These are phyloP conservation scores for Ulota crispa DNA, from an alignment of 225 moss, liverwort and hornwort genomes.

Conservation along the genomic window DNA sequence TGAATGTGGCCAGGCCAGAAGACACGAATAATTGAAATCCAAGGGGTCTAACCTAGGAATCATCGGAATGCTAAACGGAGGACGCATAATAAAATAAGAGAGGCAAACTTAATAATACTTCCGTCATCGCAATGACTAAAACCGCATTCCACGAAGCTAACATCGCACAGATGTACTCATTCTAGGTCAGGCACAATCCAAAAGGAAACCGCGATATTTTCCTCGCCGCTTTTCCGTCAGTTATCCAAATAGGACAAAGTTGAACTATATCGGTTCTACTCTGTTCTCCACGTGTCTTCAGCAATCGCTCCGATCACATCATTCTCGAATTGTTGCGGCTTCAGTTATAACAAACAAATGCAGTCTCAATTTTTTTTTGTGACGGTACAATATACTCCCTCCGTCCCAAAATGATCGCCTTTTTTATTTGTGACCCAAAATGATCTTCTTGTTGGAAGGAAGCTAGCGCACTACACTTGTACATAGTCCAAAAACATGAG, in stretches of 20 bases:
- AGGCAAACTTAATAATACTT: not conserved
- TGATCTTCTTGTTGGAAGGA: too few species aligned
- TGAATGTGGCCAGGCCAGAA: too few species aligned
- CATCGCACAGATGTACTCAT: not conserved
- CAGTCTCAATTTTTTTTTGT: not conserved
- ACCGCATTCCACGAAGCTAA: not conserved
- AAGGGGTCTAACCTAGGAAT: not conserved
- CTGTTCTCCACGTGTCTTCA: not conserved
- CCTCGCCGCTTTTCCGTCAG: not conserved
- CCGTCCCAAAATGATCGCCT: too few species aligned
- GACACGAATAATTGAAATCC: not conserved
- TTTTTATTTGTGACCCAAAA: too few species aligned
- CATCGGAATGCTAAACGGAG: not conserved
- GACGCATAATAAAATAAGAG: not conserved
- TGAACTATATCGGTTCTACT: not conserved
- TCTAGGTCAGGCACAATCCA: conserved; percentile 8
- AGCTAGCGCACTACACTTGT: too few species aligned
- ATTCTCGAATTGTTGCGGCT: not conserved
- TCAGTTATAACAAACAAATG: not conserved
- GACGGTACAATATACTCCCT: not conserved
- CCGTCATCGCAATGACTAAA: not conserved
- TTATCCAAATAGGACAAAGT: not conserved
- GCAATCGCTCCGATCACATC: not conserved
- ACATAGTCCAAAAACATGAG: too few species aligned
- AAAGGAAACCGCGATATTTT: not conserved